Evolutionary conservation across 768 basidiomycete species (phyloP).

Genomic region (Infundibulicybe gibba): DNA sequence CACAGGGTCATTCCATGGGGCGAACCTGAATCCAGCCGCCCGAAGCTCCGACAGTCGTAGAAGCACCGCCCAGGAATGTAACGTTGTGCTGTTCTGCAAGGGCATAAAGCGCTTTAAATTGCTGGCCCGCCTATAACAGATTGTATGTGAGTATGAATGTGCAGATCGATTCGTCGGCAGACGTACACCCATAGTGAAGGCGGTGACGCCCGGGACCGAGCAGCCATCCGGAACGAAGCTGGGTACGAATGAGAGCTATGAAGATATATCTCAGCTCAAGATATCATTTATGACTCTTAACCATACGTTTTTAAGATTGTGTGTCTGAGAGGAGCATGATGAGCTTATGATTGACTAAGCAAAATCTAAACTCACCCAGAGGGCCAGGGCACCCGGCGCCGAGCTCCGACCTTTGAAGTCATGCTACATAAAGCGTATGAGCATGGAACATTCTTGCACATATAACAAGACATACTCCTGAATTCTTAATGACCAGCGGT

Average conservation of each 20-base stretch:
- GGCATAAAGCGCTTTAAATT: conserved; percentile 37
- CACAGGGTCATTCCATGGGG: neutral
- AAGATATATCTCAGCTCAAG: neutral
- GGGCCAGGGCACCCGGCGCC: conserved; percentile 32
- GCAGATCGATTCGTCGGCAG: too few species aligned
- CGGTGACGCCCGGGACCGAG: conserved; percentile 12
- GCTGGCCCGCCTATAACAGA: conserved; percentile 34
- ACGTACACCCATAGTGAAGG: too few species aligned
- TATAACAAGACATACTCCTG: conserved; percentile 11
- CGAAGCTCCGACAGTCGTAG: conserved; percentile 27
- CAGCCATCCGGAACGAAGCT: conserved; percentile 27
- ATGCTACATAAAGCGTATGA: conserved; percentile 18
- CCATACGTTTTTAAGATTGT: conserved; percentile 33
- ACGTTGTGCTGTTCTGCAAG: conserved; percentile 42
- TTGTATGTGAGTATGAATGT: conserved; percentile 20
- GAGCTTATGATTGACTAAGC: neutral
- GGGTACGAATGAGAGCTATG: conserved; percentile 19
- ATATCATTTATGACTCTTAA: too few species aligned
- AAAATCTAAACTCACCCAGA: conserved; percentile 20
- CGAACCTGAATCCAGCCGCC: conserved; percentile 37
- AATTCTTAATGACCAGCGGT: conserved; percentile 33
- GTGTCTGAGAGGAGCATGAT: conserved; percentile 22
- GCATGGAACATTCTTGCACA: neutral
- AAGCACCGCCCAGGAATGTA: conserved; percentile 41
- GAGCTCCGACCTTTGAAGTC: conserved; percentile 43